Evolutionary conservation across 2,329 filamentous ascomycete genomes (phyloP).

Genomic region (Golovinomyces cichoracearum): DNA sequence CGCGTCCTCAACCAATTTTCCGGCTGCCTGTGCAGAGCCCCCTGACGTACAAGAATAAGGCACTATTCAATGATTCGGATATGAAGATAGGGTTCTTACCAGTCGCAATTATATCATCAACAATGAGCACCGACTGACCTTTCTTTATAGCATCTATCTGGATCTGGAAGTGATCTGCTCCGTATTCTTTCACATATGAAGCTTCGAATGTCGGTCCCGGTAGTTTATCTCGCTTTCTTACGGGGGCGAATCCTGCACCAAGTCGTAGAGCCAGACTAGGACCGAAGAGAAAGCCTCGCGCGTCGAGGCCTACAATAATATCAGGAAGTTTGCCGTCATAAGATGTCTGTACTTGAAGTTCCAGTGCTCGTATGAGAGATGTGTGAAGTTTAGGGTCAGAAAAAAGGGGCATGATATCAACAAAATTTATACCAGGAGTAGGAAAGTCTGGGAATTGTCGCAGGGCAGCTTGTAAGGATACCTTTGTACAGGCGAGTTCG

Average conservation of each 20-base stretch:
- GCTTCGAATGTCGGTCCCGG: conserved; percentile 71
- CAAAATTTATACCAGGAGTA: conserved; percentile 74
- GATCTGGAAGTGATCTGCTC: conserved; percentile 86
- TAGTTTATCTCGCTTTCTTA: conserved; percentile 87
- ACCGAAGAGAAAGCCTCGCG: conserved; percentile 84
- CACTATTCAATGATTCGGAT: not conserved
- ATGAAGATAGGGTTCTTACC: conserved; percentile 28
- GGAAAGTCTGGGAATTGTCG: conserved; percentile 84
- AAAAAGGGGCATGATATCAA: conserved; percentile 95
- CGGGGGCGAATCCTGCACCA: conserved; percentile 68
- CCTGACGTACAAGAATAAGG: conserved; percentile 25
- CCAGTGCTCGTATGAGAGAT: conserved; percentile 56
- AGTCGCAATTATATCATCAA: conserved; percentile 96
- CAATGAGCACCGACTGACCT: conserved; percentile 72
- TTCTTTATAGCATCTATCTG: conserved; percentile 61
- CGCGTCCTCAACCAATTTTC: conserved; percentile 60
- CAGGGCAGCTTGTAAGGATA: conserved; percentile 45
- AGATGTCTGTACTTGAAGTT: conserved; percentile 48
- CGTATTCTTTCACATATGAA: conserved; percentile 85
- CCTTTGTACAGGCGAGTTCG: conserved; percentile 24
- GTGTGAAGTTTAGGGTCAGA: conserved; percentile 47
- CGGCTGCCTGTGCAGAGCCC: conserved; percentile 72
- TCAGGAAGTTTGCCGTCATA: conserved; percentile 44
- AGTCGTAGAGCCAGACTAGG: conserved; percentile 64
- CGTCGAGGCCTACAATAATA: conserved; percentile 79